Evolutionary conservation across 345 rosid genomes (phyloP).

Genomic region (Rhizophora apiculata): DNA sequence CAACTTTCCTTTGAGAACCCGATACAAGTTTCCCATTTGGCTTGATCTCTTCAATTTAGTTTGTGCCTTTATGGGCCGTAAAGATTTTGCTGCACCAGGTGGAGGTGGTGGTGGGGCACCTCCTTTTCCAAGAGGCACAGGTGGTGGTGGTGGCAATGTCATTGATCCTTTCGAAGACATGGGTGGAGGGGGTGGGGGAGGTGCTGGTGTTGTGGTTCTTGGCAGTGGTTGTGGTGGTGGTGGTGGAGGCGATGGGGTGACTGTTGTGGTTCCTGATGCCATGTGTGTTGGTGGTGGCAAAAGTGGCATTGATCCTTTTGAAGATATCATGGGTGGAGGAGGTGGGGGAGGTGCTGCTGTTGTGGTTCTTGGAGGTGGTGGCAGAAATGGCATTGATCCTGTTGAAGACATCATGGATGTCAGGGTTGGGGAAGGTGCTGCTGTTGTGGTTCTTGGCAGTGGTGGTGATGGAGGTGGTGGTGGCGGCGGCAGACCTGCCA

Average conservation of each 20-base stretch:
- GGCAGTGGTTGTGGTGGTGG: conserved; percentile 39
- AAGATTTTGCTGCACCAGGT: conserved; percentile 42
- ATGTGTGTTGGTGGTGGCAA: conserved; percentile 5
- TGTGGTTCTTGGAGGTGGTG: conserved; percentile 4
- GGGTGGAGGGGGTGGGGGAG: conserved; percentile 45
- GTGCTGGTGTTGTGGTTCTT: conserved; percentile 6
- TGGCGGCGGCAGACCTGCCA: conserved; percentile 12
- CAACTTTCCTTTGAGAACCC: conserved; percentile 70
- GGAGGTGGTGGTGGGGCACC: conserved; percentile 70
- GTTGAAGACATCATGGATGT: conserved; percentile 29
- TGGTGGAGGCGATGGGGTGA: conserved; percentile 21
- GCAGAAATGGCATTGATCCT: conserved; percentile 24
- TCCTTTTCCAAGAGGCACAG: conserved; percentile 34
- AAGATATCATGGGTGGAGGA: conserved; percentile 22
- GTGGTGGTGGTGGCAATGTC: conserved; percentile 32
- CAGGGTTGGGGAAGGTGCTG: conserved; percentile 39
- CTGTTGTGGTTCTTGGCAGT: conserved; percentile 10
- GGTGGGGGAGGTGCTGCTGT: not conserved
- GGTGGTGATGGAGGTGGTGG: conserved; percentile 38
- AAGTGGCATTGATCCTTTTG: conserved; percentile 3
- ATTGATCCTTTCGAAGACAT: conserved; percentile 25
- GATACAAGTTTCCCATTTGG: conserved; percentile 65
- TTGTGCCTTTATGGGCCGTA: conserved; percentile 63
- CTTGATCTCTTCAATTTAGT: conserved; percentile 82
- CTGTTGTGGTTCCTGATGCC: conserved; percentile 3